Evolutionary conservation across 306 rosid genomes (phyloP), one percentile per base, ranked within the genome.

Genomic region (Vigna reflexopilosa): DNA sequence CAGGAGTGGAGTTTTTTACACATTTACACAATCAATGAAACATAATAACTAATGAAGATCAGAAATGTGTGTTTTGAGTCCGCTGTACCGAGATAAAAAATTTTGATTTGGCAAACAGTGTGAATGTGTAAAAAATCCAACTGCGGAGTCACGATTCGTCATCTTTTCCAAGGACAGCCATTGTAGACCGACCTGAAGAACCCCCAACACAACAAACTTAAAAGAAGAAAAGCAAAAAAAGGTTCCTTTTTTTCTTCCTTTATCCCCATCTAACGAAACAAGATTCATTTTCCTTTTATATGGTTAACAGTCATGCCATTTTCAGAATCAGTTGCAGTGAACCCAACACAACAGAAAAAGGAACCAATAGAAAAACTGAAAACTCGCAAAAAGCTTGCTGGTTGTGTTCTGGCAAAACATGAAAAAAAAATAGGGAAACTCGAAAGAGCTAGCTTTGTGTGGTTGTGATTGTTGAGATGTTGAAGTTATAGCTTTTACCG

Each of bases 401-500:
- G 6, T 52, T 16, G 48, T 9, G 24, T 34, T 32, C n/a, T 8
- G 6, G 16, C 67, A 12, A 45, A 63, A 63, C 1, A 12, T 38
- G 14, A 36, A 16, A 62, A 16, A 6, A 26, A 15, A 8, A 75
- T 2, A 2, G 9, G 4, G 42, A 80, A 24, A 11, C 44, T 9
- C 14, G 55, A 17, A 57, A 49, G 7, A 67, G 30, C 0, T 45
- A 45, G 16, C 12, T 56, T 16, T 57, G 16, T 3, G 30, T 9
- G 62, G 3, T 57, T 57, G 7, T 22, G 7, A 22, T 10, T 56
- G 32, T 9, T 44, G 1, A 9, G 4, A 9, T 10, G 49, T 9
- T 44, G 4, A 44, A 44, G 14, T 44, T 44, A 44, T 44, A 44
- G 50, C 22, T 3, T 71, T 3, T 71, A 90, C 98, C 89, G 83